Evolutionary conservation across 768 basidiomycete genomes (phyloP).

Genomic region (Boletus rex-veris): DNA sequence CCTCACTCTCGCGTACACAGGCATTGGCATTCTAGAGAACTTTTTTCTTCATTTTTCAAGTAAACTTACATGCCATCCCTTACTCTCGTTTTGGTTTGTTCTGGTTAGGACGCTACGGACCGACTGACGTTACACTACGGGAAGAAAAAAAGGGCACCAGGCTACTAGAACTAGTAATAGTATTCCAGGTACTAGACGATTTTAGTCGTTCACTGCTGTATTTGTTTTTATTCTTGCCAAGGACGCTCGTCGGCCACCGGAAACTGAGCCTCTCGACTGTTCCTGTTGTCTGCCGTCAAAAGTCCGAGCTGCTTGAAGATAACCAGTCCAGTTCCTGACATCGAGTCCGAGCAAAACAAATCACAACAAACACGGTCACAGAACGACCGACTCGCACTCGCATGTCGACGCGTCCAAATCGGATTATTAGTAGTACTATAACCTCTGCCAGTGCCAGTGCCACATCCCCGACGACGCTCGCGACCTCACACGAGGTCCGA

Average conservation of each 20-base stretch:
- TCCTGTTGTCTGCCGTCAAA: too few relatives aligned
- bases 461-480: background rate
- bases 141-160: background rate
- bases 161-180: background rate
- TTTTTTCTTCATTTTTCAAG: background rate
- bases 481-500: conserved; percentile 69
- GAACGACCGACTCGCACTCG: too few relatives aligned
- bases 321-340: too few relatives aligned
- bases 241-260: background rate
- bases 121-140: conserved; percentile 3
- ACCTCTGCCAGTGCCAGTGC: background rate
- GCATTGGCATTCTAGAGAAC: conserved; percentile 13
- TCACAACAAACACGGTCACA: too few relatives aligned
- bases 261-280: too few relatives aligned
- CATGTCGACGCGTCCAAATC: background rate
- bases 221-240: background rate
- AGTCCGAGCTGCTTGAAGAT: too few relatives aligned
- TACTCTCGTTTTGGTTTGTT: background rate
- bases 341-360: too few relatives aligned
- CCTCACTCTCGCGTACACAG: background rate
- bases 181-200: background rate
- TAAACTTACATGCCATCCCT: background rate
- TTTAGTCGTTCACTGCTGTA: conserved; percentile 1
- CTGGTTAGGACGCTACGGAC: background rate
- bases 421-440: too few relatives aligned